Base-by-base conservation (phyloP, 495 filamentous ascomycete genomes). In the Saxophila tyrrhenica region DNA sequence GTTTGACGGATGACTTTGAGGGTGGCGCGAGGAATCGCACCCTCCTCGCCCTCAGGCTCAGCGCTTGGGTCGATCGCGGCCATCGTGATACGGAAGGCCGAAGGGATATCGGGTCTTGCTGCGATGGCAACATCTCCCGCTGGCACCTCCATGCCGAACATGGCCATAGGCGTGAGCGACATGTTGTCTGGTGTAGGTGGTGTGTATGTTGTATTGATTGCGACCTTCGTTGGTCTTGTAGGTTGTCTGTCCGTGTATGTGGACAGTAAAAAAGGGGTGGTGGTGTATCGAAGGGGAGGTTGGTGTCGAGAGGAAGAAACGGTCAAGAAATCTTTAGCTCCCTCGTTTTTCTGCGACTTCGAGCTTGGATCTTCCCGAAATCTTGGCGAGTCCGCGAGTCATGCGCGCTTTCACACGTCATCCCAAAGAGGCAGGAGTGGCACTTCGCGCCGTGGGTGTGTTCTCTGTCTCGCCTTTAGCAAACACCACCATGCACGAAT, bases 31-130 rank as follows among this genome's bases (percentile, higher is more conserved):
- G 82, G 76, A 1, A 22, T n/a, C 7, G n/a, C 77, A 44, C 81
- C 72, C 52, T 81, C 81, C 50, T 76, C 77, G 56, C 86, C 79
- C 41, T 62, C 52, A 39, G 85, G 81, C 45, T 72, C 75, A 57
- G 86, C 85, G 62, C 80, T 85, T 32, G 92, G 92, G 67, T 99
- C 90, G 63, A 99, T 83, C 62, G 92, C 92, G 62, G 94, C 92
- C 92, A 99, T 99, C 64, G 88, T 96, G 60, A 99, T 84, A 63
- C 87, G 89, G 73, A 95, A 89, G 68, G 85, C 85, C 44, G 86
- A 86, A 59, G 85, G 83, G 64, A 85, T 83, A 49, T 86, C 76
- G n/a, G 78, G 72, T 54, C 81, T 72, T 19, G 85, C 87, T 58
- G 86, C 82, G 51, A 94, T 75, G 66, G 90, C 69, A 58, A 83